Base-by-base conservation (phyloP, 768 basidiomycete species). In the Amanita phalloides region DNA sequence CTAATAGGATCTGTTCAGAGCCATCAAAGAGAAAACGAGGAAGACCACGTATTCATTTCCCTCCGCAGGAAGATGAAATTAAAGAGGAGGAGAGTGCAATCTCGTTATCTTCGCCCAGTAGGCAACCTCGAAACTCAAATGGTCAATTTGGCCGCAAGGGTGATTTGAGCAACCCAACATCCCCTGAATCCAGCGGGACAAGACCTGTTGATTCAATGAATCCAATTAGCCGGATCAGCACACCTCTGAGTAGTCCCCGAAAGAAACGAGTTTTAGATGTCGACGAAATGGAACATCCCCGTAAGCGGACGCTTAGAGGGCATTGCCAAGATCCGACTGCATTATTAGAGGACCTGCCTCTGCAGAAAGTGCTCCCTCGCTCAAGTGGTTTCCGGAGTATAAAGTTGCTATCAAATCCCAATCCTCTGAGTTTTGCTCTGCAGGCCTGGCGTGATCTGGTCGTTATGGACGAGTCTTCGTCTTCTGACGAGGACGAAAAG, bases 41-140 rank as follows among this genome's bases (percentile, higher is more conserved):
- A 5, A 63, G 73, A 26, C 73, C 73, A 10, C 68, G 71, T 38
- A 59, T 72, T 51, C 55, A 64, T 25, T 68, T 67, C 28, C 64
- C 65, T 5, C 55, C 57, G 38, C 53, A 60, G n/a, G 47, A 59
- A 49, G 58, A 64, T 53, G 61, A 63, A 52, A 58, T 59, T 5
- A 60, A 65, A 44, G 62, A 65, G 39, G 56, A 57, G 38, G 53
- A 62, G 30, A 72, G 66, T 51, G 68, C 73, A 28, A 71, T 74
- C 58, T 71, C 73, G 3, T 63, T 73, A 13, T 71, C 73, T 32
- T 69, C 75, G 38, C 62, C 65, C 10, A 17, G 20, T 20, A 52
- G 20, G 9, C 84, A 86, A 58, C 84, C 84, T 2, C 72, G 84
- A 53, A 76, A 79, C 48, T 66, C 65, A 14, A 84, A 85, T 55